Base-by-base conservation (phyloP, 2,329 filamentous ascomycete genomes). In the Chaetomiaceae sp. region DNA sequence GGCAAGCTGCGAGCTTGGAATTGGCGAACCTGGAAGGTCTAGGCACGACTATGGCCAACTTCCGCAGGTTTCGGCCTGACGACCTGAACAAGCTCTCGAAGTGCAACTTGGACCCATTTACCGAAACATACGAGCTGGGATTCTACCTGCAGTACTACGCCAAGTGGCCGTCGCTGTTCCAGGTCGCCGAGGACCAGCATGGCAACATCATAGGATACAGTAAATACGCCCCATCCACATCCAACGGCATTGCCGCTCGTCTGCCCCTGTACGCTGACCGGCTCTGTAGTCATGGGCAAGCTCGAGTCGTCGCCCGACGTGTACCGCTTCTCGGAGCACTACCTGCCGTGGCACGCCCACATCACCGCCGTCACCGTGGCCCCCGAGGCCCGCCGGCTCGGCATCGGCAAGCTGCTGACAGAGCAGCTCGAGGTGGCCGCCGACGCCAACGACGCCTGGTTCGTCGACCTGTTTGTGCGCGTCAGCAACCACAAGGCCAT, bases 271-370 rank as follows among this genome's bases (percentile, higher is more conserved):
- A 3, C 8, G 18, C 35, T 50, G 38, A 49, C 41, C 40, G 18
- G 10, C 9, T 30, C 11, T 26, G n/a, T 54, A 95, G 90, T 98
- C 63, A 95, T 98, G 79, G 93, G 91, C 62, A 98, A 98, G 71
- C 79, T 95, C 50, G 91, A 97, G 72, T 83, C 88, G 54, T 94
- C 88, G 45, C 84, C 86, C 14, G 74, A 86, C 36, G 81, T 82
- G 43, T 79, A 86, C 64, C 76, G 80, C 49, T 81, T 81, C 60
- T 93, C 88, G 40, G 76, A 84, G 60, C 89, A 96, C 69, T 95
- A 94, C 69, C 84, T 95, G n/a, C 91, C 91, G n/a, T 97, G 89
- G 88, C 93, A 98, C 70, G 91, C 89, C 17, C 93, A 98, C 68
- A 95, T 98, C 62, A 98, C 93, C 4, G 93, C 91, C 29, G 75